Base-by-base conservation (phyloP, 164 flowering plant genomes). In the Tetrastigma voinierianum region DNA sequence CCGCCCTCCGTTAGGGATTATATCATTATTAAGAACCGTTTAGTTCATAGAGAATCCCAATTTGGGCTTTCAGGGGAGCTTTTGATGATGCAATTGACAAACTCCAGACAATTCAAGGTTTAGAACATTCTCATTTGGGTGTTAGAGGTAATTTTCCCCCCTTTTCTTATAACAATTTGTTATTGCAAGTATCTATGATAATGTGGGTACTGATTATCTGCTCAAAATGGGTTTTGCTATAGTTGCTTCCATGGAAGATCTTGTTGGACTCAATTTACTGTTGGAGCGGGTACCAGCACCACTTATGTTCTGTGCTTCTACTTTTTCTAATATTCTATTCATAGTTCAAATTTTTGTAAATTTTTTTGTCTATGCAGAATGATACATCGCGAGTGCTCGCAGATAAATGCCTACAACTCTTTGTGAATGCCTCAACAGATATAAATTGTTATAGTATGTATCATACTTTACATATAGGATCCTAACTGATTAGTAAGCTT, bases 31-130 rank as follows among this genome's bases (percentile, higher is more conserved):
- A 32, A 3, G 40, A 32, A 32, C 40, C 3, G 40, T 32, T 32
- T 32, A 21, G 10, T 21, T 9, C 10, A 20, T 55, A 55, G n/a
- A 8, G 2, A 20, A 12, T 20, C 16, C 23, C 23, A 17, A 19
- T 48, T 62, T 14, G 44, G 19, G 40, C n/a, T 61, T 66, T 49
- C 70, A 93, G 98, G 48, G 97, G 90, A 40, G 79, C 40, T 25
- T 25, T 25, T 25, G 40, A 25, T 25, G 40, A 25, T 1, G 40
- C 40, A 25, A 0, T 25, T 25, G 40, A 25, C 47, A 84, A 79
- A 46, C 85, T 91, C 9, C 69, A 80, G 66, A 61, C 5, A 46
- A 69, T 91, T 70, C 40, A 25, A 3, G 40, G 40, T 25, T 1
- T 25, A 25, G 40, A 4, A 25, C 6, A 25, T 4, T 25, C 40